Evolutionary conservation across 2,329 filamentous ascomycete species (phyloP), one percentile per base, ranked within the genome.

Genomic region (Exserohilum rostratum): DNA sequence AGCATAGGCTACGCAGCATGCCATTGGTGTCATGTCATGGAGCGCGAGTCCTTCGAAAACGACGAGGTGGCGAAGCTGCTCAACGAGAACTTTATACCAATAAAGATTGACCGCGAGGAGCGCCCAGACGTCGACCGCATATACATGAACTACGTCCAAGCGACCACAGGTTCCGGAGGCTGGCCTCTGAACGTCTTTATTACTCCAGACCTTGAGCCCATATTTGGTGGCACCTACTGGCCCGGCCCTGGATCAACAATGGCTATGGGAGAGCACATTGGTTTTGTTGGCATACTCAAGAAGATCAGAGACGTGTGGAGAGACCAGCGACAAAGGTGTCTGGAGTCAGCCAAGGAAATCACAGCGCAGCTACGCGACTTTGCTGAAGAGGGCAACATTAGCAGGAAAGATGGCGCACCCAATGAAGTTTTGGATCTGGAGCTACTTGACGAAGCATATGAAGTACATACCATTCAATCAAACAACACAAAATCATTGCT

Each of bases 121-220:
- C 87, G 93, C 22, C 93, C 93, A 7, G 93, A 98, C 71, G 87
- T 98, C 61, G 95, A 99, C 71, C 87, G 90, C 58, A 93, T 98
- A 61, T 98, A 98, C 75, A 97, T 97, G 91, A 96, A 96, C 78
- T 99, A 96, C 75, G 89, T 96, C 35, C 92, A 97, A 73, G 93
- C 93, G 1, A 93, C 95, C 10, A 96, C 90, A 54, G 92, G 90
- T 17, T 88, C 86, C 1, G 93, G 92, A 9, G 95, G 95, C 34
- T 98, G 95, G 93, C 95, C 95, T 1, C 79, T 98, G 57, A 98
- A 97, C 70, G 88, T 96, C n/a, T 98, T 99, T 72, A 83, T 98
- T 27, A 99, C 95, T 0, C 92, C 95, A 0, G 88, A 96, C 64
- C 83, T 98, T 22, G 89, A 96, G 69, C 95, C 95, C 0, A 90